A percentile compares a stretch with the other conserved stretches of the same genome.
Evolutionary conservation across 2,329 filamentous ascomycete species (phyloP).

Genomic region (Calycina herbarum): DNA sequence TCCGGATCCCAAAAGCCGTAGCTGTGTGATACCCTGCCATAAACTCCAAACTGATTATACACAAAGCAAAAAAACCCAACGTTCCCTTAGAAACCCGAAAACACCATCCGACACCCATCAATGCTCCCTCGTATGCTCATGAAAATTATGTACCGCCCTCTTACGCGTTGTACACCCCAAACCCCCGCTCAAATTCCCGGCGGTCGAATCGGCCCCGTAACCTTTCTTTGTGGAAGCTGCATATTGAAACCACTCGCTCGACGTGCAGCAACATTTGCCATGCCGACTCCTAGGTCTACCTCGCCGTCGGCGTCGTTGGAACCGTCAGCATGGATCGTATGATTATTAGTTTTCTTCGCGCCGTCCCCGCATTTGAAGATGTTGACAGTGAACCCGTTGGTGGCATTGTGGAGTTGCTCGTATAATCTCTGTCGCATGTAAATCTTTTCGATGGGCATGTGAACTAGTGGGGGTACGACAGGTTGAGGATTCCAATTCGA

Average conservation of each 20-base stretch:
- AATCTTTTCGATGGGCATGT: constrained; percentile 61
- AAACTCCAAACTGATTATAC: neutral
- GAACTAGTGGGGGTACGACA: constrained; percentile 64
- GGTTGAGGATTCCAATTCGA: constrained; percentile 76
- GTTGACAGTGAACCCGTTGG: constrained; percentile 64
- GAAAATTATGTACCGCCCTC: neutral
- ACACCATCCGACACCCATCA: neutral
- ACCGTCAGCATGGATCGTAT: constrained; percentile 46
- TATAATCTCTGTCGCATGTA: constrained; percentile 64
- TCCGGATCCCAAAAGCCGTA: neutral
- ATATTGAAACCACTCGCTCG: constrained; percentile 28
- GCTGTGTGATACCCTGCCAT: neutral
- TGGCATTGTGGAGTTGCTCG: constrained; percentile 66
- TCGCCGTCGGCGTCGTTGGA: constrained; percentile 60
- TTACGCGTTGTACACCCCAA: neutral
- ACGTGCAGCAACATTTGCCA: constrained; percentile 22
- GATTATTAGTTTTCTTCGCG: constrained; percentile 53
- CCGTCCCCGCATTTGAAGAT: constrained; percentile 61
- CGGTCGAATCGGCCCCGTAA: neutral
- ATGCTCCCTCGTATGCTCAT: constrained; percentile 1
- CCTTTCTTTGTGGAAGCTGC: constrained; percentile 21
- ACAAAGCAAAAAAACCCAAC: neutral
- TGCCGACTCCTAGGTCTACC: constrained; percentile 44
- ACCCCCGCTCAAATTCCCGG: neutral
- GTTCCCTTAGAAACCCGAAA: neutral